Evolutionary conservation across 352 stramenopile species (phyloP), one percentile per base, ranked within the genome.

Genomic region (Phytophthora pini): DNA sequence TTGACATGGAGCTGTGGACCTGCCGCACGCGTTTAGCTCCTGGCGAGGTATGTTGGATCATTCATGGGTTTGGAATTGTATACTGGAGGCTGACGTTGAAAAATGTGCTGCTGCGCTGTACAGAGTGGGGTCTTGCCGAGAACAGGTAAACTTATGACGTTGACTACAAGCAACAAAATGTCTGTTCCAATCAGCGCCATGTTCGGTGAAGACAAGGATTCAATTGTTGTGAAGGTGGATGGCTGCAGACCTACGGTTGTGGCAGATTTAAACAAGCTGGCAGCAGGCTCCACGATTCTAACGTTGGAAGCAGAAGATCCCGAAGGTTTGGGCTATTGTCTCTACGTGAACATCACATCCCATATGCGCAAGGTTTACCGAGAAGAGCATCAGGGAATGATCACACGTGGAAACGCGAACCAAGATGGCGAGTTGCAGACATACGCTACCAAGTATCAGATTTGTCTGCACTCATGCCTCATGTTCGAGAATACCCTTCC

Each of bases 381-480:
- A 22, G 89, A 97, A 79, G 85, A 96, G 26, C 84, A 95, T 20
- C 84, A 92, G 56, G 82, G 84, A 27, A 75, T 92, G 43, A 66
- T 91, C 34, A 90, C 80, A 6, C 81, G 87, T 52, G 78, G 74
- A 8, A 89, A 84, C 20, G 72, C 58, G 29, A 65, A 65, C 10
- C 65, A 83, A 13, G 77, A 88, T 32, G 69, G 76, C 0, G 80
- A 89, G 36, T 38, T 87, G 41, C 86, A 93, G 57, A 89, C 82
- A 5, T 95, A 96, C 26, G 88, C 87, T 2, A 94, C 88, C 1
- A 96, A 95, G 74, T 93, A 95, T 58, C 88, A 94, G 69, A 92
- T 96, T 39, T 89, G 70, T 24, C 49, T 96, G 15, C 86, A 95
- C 59, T 86, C 89, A 15, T 95, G 87, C 40, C 65, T 95, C 8